Evolutionary conservation across 2,329 filamentous ascomycete genomes (phyloP), one percentile per base, ranked within the genome.

Genomic region (Fusarium anthophilum): DNA sequence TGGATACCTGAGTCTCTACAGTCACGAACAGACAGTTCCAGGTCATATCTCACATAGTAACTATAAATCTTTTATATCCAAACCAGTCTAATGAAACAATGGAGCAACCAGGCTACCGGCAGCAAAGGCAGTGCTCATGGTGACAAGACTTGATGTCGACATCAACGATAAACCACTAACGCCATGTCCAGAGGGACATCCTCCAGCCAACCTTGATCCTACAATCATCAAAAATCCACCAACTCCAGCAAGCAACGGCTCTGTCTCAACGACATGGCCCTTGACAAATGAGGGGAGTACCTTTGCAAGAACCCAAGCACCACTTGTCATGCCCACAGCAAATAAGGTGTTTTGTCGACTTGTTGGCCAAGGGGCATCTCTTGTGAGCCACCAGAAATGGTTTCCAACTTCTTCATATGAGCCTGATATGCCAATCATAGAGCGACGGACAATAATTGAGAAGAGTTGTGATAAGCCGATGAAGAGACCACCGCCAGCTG

Each of bases 151-250:
- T 15, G 90, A 88, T 8, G 88, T 81, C 0, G 88, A 90, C 57
- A 93, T 82, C 68, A 91, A 82, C n/a, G 89, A 88, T 77, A 93
- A 86, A 1, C 91, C 91, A 66, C 89, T 92, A 71, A 93, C 90
- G 0, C 91, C 91, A 78, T 93, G 91, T 0, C 91, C 91, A 10
- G 89, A 91, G 0, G 91, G 92, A 72, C 91, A 93, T 0, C 91
- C 91, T 4, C 90, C 91, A 0, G 89, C 91, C 62, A 92, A 77
- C 55, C 91, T 86, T 3, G 90, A 85, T 2, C 91, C 91, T 14
- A 93, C 78, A 0, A 87, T 85, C 82, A 92, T 88, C 20, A 87
- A 66, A 8, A 87, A 82, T 0, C 91, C 91, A 4, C 91, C 91
- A 0, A 84, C 51, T 2, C 86, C 76, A 1, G 89, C 87, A 69